Base-by-base conservation (phyloP, 1,284 basidiomycete genomes). In the Malassezia arunalokei region DNA sequence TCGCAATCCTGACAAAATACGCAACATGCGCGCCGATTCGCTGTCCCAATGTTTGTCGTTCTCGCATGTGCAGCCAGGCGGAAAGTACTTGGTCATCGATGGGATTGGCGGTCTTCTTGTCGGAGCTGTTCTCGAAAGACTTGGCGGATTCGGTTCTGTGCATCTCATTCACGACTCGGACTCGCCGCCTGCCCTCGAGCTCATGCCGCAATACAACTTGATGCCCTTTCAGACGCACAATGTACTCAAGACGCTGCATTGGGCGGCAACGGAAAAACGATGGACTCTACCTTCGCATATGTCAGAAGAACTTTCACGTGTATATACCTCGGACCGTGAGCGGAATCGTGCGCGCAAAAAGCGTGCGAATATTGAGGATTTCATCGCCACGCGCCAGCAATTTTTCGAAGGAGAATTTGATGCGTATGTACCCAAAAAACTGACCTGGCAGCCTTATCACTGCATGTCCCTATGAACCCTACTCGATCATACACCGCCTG, bases 141-240 rank as follows among this genome's bases (percentile, higher is more conserved):
- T 62, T 24, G 85, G 85, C 32, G 76, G 87, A 12, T 30, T 32
- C 31, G 47, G 52, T 8, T 49, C 82, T 47, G 76, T 98, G 17
- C 77, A 95, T 52, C 82, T 86, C 3, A 83, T 98, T 65, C 88
- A 85, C 65, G 88, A 94, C 61, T 81, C 84, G 31, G 92, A 96
- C 67, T 88, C 86, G 3, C 90, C 92, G 6, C 92, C 94, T 8
- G 84, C 88, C 33, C 89, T 90, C 73, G 87, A 88, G 35, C 80
- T 91, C 17, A 75, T 92, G 68, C 78, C 79, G 2, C 95, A 95
- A 73, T 87, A 91, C 65, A 78, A 81, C 27, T 77, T 81, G 54
- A 62, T 60, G 1, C 12, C 47, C 0, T 77, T 82, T 49, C 49
- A 54, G 8, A 60, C 47, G 0, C 49, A 47, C 6, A 31, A 40